Conservation (phyloP, 1,284 basidiomycete genomes). For the Ustilago loliicola region DNA sequence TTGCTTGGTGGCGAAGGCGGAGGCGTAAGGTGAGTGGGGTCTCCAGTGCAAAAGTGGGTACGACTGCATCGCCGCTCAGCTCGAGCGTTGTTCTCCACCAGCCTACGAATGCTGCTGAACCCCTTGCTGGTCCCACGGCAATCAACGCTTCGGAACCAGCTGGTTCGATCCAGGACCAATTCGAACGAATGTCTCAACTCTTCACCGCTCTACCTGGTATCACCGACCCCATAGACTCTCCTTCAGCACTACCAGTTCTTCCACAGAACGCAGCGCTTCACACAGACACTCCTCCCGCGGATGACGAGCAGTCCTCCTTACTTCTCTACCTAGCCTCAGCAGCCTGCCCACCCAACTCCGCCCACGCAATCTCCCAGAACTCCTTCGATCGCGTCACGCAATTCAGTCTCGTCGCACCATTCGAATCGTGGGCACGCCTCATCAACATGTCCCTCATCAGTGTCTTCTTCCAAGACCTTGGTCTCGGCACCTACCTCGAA, state of each 20-base stretch:
- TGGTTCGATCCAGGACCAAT: slow-evolving; percentile 14
- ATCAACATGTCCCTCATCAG: slow-evolving; percentile 62
- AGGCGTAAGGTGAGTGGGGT: slow-evolving; percentile 17
- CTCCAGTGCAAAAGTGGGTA: neutral
- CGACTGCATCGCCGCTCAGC: slow-evolving; percentile 17
- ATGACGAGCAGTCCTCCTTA: slow-evolving; percentile 13
- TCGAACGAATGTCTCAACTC: slow-evolving; percentile 44
- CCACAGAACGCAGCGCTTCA: neutral
- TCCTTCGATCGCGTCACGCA: slow-evolving; percentile 40
- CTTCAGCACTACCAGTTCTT: neutral
- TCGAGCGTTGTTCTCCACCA: slow-evolving; percentile 8
- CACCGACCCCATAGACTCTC: slow-evolving; percentile 2
- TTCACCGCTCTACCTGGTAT: slow-evolving; percentile 36
- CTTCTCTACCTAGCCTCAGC: slow-evolving; percentile 36
- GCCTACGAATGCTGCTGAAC: neutral
- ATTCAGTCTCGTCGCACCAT: slow-evolving; percentile 35
- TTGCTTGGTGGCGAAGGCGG: slow-evolving; percentile 43
- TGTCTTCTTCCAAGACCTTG: slow-evolving; percentile 61
- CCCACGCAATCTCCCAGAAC: slow-evolving; percentile 20
- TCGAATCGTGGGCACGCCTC: slow-evolving; percentile 55
- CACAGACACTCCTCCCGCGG: neutral
- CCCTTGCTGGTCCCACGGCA: neutral
- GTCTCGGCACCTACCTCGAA: slow-evolving; percentile 55
- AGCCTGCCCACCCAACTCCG: slow-evolving; percentile 15
- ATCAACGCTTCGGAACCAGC: neutral